A percentile compares a stretch with the other conserved stretches of the same genome.
Conservation (phyloP, 768 basidiomycete species). For the Boletus huronensis region DNA sequence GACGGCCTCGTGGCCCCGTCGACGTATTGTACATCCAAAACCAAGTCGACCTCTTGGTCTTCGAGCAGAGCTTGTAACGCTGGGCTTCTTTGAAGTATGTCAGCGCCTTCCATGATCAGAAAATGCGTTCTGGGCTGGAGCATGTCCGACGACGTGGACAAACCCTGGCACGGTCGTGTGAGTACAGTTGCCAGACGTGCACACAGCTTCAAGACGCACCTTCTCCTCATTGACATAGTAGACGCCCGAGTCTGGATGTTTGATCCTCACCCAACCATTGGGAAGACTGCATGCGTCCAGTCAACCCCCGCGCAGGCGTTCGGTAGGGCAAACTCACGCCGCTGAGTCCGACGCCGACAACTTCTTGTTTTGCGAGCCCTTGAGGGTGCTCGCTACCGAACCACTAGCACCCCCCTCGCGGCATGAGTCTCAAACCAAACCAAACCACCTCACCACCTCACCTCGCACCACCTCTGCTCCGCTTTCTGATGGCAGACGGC, state of each 20-base stretch:
- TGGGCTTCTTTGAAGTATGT: constrained; percentile 1
- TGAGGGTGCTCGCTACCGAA: constrained; percentile 17
- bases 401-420: not conserved
- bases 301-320: not conserved
- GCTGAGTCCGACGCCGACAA: not conserved
- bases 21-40: constrained; percentile 12
- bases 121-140: not conserved
- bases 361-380: constrained; percentile 7
- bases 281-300: constrained; percentile 7
- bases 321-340: constrained; percentile 8
- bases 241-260: constrained; percentile 32
- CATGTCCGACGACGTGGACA: constrained; percentile 14
- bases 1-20: not conserved
- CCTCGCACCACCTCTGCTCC: constrained; percentile 1
- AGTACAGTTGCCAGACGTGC: not conserved
- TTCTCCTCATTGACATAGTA: constrained; percentile 32
- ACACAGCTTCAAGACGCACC: constrained; percentile 23
- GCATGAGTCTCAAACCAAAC: not conserved
- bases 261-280: constrained; percentile 26
- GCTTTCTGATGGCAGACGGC: constrained; percentile 15
- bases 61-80: constrained; percentile 6
- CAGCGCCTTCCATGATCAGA: constrained; percentile 13
- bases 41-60: constrained; percentile 13
- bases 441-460: not conserved
- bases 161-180: not conserved